Percentiles rank a stretch among this genome's conserved stretches.
phyloP scores from a whole-genome alignment of 441 rosid genomes.

The Euphorbia schlechtendalii region DNA sequence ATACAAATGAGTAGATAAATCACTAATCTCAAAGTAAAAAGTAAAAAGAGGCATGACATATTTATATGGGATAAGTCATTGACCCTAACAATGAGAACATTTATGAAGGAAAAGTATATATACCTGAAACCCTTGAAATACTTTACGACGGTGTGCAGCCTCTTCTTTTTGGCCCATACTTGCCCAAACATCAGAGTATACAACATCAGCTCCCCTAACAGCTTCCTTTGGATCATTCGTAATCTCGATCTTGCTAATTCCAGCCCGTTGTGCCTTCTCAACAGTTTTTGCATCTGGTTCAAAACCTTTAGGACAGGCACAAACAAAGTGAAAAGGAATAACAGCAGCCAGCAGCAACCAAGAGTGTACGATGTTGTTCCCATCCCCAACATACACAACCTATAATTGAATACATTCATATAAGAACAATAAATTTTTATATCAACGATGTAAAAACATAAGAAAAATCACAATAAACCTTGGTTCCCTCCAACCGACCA shows the following conservation, averaged over 20 bases:
- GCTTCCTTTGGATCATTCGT: slow-evolving; percentile 67
- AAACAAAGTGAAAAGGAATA: slow-evolving; percentile 89
- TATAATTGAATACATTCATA: too few relatives aligned
- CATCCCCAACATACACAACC: slow-evolving; percentile 68
- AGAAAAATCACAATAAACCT: slow-evolving; percentile 41
- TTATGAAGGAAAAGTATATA: background rate
- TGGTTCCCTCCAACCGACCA: slow-evolving; percentile 80
- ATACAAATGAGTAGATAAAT: background rate
- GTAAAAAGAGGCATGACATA: background rate
- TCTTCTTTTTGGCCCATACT: slow-evolving; percentile 99
- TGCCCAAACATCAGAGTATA: slow-evolving; percentile 98
- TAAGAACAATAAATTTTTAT: too few relatives aligned
- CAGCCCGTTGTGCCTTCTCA: slow-evolving; percentile 61
- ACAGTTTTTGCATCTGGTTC: slow-evolving; percentile 86
- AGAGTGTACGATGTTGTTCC: slow-evolving; percentile 80
- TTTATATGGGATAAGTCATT: background rate
- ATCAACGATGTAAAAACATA: too few relatives aligned
- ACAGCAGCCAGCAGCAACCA: slow-evolving; percentile 82
- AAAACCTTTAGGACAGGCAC: slow-evolving; percentile 88
- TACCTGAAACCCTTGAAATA: slow-evolving; percentile 96
- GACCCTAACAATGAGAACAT: background rate
- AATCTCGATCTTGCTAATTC: slow-evolving; percentile 42
- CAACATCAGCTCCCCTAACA: slow-evolving; percentile 89
- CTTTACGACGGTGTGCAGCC: slow-evolving; percentile 78
- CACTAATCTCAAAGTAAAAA: background rate